Evolutionary conservation across 2,329 filamentous ascomycete genomes (phyloP), one percentile per base, ranked within the genome.

Genomic region (Epicoccum sorghinum): DNA sequence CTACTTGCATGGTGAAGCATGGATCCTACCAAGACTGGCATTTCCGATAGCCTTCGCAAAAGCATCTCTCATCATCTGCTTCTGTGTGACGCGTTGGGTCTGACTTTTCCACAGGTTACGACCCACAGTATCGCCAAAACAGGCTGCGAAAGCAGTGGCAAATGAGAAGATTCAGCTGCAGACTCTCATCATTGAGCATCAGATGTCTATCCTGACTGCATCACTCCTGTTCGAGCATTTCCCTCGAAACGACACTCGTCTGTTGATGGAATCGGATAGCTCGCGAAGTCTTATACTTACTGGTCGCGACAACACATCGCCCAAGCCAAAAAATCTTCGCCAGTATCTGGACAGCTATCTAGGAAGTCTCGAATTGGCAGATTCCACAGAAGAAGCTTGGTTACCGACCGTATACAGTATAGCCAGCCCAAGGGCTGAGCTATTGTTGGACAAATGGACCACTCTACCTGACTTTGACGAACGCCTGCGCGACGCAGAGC

Each of bases 171-270:
- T 63, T 4, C 75, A 77, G 55, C 62, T 76, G 7, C 70, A 76
- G 47, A 65, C 64, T 10, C 57, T 76, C 6, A 66, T 77, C 18
- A 70, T 76, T 35, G 74, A 77, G 44, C 75, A 77, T 43, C 75
- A 77, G 47, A 59, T 74, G 40, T 65, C 70, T 2, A 69, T 76
- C 24, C 43, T 74, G 5, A 59, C 59, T 12, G 66, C 69, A 7
- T 56, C 48, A 7, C 60, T 61, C 14, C 47, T 58, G 4, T 64
- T 70, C 27, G 56, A 70, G 32, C 42, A 57, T 18, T 12, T 44
- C 7, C 50, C 64, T 35, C 48, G 42, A 36, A 25, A 55, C 8
- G 57, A 64, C 41, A 52, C 60, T 8, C 55, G 55, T 9, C 47
- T 70, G 8, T 37, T 72, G 33, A 70, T 68, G 63, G 70, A 74